Base-by-base conservation (phyloP, 441 rosid genomes). In the Adansonia rubrostipa region DNA sequence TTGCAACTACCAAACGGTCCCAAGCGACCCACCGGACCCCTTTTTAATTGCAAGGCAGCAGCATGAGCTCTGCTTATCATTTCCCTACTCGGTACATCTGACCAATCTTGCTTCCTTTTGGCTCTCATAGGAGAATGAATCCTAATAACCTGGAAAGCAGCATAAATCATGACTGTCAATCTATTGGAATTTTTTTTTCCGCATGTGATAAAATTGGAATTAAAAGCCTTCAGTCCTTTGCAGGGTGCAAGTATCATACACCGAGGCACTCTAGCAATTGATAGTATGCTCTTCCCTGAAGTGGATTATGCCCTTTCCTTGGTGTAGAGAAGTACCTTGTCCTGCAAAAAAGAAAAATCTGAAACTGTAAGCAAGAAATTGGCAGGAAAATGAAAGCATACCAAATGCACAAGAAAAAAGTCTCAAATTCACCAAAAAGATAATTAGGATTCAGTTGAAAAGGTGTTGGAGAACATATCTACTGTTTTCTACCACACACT, bases 221-320 rank as follows among this genome's bases (percentile, higher is more conserved):
- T 22, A 28, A 11, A 76, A 67, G 50, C 24, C 64, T 19, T 33
- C 44, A 77, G 44, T 6, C 78, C 72, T 53, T 33, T 54, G 53
- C 50, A 80, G 67, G 44, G 47, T 44, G 57, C 54, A 64, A 77
- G 76, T 50, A 77, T 74, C 89, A 62, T 96, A 96, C 99, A 71
- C 98, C 99, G 76, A 96, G 95, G 87, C 99, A 96, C 74, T 94
- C 99, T 67, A 94, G 88, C 63, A 96, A 96, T 81, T 93, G 99
- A 86, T 96, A 94, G 80, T 96, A 96, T 77, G 99, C 98, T 80
- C 99, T 86, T 71, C 98, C 99, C 85, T 96, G 98, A 68, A 96
- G 98, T 58, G 98, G 99, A 87, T 92, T 96, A 81, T 94, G 99
- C 80, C 99, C 99, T 89, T 96, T 89, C 89, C 96, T 87, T 3